Base-by-base conservation (phyloP, 1,284 basidiomycete species). In the Austropuccinia psidii region DNA sequence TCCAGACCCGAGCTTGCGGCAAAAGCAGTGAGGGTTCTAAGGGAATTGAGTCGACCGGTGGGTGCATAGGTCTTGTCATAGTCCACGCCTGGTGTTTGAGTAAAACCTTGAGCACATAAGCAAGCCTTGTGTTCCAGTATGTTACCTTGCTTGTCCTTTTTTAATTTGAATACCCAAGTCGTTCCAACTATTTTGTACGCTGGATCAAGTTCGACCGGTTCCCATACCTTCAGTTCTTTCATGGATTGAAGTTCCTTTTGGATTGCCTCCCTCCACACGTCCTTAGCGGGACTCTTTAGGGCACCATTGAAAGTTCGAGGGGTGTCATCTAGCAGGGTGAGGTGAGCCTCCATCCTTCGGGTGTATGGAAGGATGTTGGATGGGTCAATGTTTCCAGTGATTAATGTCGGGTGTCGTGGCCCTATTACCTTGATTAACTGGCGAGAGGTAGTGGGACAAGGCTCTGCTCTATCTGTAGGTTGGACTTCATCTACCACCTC, bases 161-260 rank as follows among this genome's bases (percentile, higher is more conserved):
- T 45, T 21, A 62, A 29, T 19, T 62, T n/a, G 17, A 43, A 45
- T 4, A 62, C 60, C 60, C 60, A 62, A 15, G 60, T 62, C 9
- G 39, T 43, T 24, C 33, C 31, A 21, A 62, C 8, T 2, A 27
- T 21, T 29, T 62, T 62, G 27, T 43, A 11, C n/a, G 4, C n/a
- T 27, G 24, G 2, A 6, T 1, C 4, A 29, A 15, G 31, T 1
- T 62, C 35, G 19, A 62, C 33, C 2, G 31, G 39, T 43, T 45
- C 41, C 60, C 60, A 62, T 7, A 62, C 60, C 2, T 45, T 5
- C 9, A 43, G 33, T 24, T 15, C 17, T 3, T 2, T 39, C 60
- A 62, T 62, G 17, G 41, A 43, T 8, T 29, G 24, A 2, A 8
- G 19, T 45, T 62, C 60, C 35, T 39, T 27, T 3, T 45, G 5